Percentiles rank a stretch among this genome's conserved stretches.
phyloP scores from a whole-genome alignment of 1,284 basidiomycete species.

The Ceratobasidium sp. region DNA sequence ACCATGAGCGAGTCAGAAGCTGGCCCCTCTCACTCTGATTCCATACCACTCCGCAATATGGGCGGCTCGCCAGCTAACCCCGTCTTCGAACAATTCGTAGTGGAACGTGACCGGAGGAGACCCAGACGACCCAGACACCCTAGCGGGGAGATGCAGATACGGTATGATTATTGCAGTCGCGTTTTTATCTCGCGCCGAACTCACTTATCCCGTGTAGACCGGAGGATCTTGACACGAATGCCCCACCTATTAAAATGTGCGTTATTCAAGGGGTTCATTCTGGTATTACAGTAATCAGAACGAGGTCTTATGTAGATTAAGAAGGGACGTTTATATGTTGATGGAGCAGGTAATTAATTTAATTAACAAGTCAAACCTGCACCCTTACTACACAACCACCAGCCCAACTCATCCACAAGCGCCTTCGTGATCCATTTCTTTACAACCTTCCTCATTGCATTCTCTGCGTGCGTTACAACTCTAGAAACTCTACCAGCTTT shows the following conservation, averaged over 20 bases:
- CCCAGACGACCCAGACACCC: slow-evolving; percentile 1
- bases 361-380: background rate
- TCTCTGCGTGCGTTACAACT: slow-evolving; percentile 80
- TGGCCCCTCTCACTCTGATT: background rate
- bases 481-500: slow-evolving; percentile 85
- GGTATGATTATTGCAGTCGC: background rate
- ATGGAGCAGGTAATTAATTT: slow-evolving; percentile 18
- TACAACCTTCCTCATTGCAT: slow-evolving; percentile 66
- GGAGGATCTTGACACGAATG: slow-evolving; percentile 15
- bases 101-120: slow-evolving; percentile 23
- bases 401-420: slow-evolving; percentile 67
- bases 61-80: slow-evolving; percentile 13
- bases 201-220: background rate
- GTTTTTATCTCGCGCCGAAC: background rate
- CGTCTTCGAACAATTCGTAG: slow-evolving; percentile 26
- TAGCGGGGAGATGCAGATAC: slow-evolving; percentile 9
- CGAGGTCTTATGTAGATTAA: background rate
- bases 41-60: slow-evolving; percentile 21
- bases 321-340: slow-evolving; percentile 32
- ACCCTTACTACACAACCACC: slow-evolving; percentile 50
- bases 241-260: slow-evolving; percentile 11
- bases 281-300: background rate
- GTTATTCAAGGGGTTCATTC: background rate
- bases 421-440: slow-evolving; percentile 71
- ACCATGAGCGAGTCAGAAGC: slow-evolving; percentile 23